phyloP scores from a whole-genome alignment of 108 stramenopile genomes.

The Skeletonema potamos region DNA sequence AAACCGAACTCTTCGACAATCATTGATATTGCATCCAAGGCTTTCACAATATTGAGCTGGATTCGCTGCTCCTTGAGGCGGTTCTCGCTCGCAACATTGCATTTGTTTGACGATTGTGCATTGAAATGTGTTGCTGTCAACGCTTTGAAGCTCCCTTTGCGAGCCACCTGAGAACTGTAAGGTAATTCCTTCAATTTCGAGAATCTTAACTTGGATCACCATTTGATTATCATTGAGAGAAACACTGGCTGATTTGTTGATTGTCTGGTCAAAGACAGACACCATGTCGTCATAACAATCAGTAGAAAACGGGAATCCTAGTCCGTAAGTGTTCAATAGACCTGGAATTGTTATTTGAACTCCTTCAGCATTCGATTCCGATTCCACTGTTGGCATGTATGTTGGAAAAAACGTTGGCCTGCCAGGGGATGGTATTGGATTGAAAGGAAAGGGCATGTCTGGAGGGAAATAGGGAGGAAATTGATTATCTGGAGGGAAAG shows the following conservation, averaged over 20 bases:
- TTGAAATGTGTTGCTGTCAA: background rate
- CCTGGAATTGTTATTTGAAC: background rate
- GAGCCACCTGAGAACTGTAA: background rate
- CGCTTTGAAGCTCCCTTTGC: background rate
- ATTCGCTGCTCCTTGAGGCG: background rate
- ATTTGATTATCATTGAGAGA: background rate
- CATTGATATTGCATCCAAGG: background rate
- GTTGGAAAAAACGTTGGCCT: background rate
- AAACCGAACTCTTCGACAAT: background rate
- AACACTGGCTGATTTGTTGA: background rate
- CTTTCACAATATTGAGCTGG: background rate
- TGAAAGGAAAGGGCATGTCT: background rate
- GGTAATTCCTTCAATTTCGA: background rate
- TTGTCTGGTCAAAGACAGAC: background rate
- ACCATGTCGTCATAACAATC: background rate
- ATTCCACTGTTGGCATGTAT: background rate
- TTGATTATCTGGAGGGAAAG: background rate
- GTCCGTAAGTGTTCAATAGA: background rate
- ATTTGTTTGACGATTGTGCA: background rate
- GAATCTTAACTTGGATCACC: background rate
- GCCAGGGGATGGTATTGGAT: background rate
- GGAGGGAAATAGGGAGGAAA: background rate
- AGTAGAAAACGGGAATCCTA: background rate
- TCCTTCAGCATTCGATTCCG: background rate
- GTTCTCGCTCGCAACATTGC: background rate